Percentiles rank a stretch among this genome's conserved stretches.
Conservation (phyloP, 768 basidiomycete species). For the Trametes punicea region DNA sequence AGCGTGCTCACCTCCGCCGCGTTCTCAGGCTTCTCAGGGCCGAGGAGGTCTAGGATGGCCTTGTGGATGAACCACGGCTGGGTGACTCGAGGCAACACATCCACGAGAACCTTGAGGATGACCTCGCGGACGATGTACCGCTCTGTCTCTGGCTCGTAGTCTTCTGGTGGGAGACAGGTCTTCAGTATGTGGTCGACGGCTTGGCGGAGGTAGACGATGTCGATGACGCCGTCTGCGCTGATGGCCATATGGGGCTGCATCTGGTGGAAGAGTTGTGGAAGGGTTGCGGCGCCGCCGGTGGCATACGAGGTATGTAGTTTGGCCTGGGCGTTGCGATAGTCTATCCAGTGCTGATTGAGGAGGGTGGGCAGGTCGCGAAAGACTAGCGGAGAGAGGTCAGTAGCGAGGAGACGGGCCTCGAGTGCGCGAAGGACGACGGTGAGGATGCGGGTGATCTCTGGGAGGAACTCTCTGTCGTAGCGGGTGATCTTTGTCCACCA, state of each 20-base stretch:
- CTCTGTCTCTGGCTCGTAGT: conserved; percentile 76
- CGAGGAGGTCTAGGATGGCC: conserved; percentile 62
- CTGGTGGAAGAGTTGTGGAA: conserved; percentile 71
- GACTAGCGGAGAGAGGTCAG: conserved; percentile 60
- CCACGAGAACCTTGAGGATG: conserved; percentile 70
- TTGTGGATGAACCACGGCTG: conserved; percentile 92
- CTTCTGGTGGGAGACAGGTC: conserved; percentile 69
- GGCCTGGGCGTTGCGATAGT: conserved; percentile 66
- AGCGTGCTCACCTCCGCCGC: conserved; percentile 21
- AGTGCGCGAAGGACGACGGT: conserved; percentile 55
- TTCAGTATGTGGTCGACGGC: conserved; percentile 74
- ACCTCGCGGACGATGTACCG: conserved; percentile 84
- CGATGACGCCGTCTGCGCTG: conserved; percentile 56
- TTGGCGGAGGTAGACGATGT: conserved; percentile 78
- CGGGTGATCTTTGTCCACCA: conserved; percentile 87
- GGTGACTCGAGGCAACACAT: conserved; percentile 62
- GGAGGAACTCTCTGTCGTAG: conserved; percentile 80
- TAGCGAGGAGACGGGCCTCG: conserved; percentile 50
- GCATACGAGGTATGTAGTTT: conserved; percentile 73
- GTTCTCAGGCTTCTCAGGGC: conserved; percentile 34
- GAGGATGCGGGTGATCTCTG: conserved; percentile 61
- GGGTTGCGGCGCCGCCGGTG: conserved; percentile 55
- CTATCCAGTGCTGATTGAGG: conserved; percentile 70
- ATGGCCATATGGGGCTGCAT: conserved; percentile 85
- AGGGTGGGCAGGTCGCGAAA: conserved; percentile 62